Evolutionary conservation across 2,329 filamentous ascomycete genomes (phyloP).

Genomic region (Aureobasidium pullulans): DNA sequence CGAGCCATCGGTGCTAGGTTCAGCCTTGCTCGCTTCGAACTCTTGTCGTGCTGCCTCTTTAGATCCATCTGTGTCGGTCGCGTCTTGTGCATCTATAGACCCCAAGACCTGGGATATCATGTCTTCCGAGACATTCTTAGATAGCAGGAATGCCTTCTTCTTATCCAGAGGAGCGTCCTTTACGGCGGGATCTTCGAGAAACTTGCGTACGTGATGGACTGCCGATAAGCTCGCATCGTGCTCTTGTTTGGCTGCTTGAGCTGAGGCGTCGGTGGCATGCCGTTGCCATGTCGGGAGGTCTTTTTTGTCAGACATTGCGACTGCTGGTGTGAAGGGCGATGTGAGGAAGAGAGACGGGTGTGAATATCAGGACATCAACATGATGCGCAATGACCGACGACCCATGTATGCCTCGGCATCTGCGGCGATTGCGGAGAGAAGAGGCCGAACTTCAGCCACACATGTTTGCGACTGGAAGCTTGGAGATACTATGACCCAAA

Average conservation of each 20-base stretch:
- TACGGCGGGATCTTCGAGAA: slow-evolving; percentile 69
- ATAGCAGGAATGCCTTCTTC: slow-evolving; percentile 68
- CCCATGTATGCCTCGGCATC: too few relatives aligned
- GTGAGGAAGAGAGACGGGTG: neutral
- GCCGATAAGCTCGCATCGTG: neutral
- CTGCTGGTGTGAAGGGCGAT: neutral
- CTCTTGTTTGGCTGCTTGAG: slow-evolving; percentile 4
- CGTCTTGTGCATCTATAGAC: neutral
- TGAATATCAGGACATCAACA: neutral
- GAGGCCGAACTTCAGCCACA: too few relatives aligned
- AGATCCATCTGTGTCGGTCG: neutral
- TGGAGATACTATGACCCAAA: too few relatives aligned
- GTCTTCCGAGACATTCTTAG: slow-evolving; percentile 61
- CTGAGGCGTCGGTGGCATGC: neutral
- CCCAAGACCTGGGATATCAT: slow-evolving; percentile 62
- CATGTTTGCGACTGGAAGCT: too few relatives aligned
- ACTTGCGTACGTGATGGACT: slow-evolving; percentile 63
- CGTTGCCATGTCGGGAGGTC: slow-evolving; percentile 30
- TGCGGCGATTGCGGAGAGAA: too few relatives aligned
- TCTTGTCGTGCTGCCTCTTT: neutral
- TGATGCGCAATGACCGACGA: too few relatives aligned
- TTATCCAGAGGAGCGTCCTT: slow-evolving; percentile 60
- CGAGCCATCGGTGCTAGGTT: neutral
- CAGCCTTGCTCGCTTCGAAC: neutral
- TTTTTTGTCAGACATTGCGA: slow-evolving; percentile 23